These are phyloP conservation scores for Inonotus hispidus DNA, from an alignment of 1,284 basidiomycete genomes.

Conservation along the genomic window DNA sequence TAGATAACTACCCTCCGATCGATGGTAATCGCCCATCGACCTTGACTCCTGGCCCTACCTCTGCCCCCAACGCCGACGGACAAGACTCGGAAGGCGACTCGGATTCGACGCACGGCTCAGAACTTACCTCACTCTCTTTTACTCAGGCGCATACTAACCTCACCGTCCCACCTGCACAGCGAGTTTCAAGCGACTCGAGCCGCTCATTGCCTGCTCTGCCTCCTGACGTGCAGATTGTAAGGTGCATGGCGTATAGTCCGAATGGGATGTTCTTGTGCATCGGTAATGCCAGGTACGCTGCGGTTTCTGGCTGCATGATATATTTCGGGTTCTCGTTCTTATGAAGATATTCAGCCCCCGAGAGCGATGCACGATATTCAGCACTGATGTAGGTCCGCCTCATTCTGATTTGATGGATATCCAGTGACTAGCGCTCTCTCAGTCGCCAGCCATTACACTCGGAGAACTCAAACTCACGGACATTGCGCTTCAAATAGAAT, in stretches of 20 bases:
- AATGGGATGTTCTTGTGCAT: slow-evolving; percentile 17
- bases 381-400: slow-evolving; percentile 9
- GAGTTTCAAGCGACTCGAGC: slow-evolving; percentile 12
- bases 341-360: neutral
- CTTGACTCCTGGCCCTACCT: neutral
- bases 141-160: neutral
- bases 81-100: neutral
- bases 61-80: neutral
- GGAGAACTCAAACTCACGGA: slow-evolving; percentile 7
- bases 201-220: slow-evolving; percentile 13
- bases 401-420: neutral
- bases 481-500: slow-evolving; percentile 12
- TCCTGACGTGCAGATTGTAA: slow-evolving; percentile 5
- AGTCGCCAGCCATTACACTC: slow-evolving; percentile 11
- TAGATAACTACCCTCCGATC: neutral
- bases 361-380: slow-evolving; percentile 14
- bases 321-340: neutral
- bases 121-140: neutral
- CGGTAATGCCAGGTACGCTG: slow-evolving; percentile 10
- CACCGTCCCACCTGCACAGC: slow-evolving; percentile 2
- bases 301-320: neutral
- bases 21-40: neutral
- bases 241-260: slow-evolving; percentile 14
- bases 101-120: neutral
- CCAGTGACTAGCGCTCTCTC: neutral